phyloP scores from a whole-genome alignment of 306 rosid genomes.

The Quercus glauca region DNA sequence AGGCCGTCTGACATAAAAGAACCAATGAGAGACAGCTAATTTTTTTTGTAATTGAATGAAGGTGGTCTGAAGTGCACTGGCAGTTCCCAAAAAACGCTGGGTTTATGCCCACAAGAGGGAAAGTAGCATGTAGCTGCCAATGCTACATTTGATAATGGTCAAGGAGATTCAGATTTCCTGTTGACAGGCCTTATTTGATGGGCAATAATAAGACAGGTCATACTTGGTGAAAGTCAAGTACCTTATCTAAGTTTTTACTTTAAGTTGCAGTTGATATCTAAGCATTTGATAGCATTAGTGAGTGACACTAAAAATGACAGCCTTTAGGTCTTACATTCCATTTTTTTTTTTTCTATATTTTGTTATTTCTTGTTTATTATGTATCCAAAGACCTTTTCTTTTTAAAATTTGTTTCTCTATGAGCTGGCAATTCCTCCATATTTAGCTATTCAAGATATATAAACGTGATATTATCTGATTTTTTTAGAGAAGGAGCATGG shows the following conservation, averaged over 20 bases:
- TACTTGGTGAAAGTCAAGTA: not conserved
- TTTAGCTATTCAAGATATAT: not conserved
- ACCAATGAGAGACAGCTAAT: not conserved
- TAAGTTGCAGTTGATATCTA: not conserved
- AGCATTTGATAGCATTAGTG: not conserved
- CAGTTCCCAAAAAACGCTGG: not conserved
- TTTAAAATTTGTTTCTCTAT: not conserved
- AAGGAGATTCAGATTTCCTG: not conserved
- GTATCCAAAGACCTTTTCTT: not conserved
- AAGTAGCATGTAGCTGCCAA: not conserved
- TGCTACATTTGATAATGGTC: not conserved
- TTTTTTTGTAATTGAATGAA: not conserved
- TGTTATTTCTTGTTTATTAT: not conserved
- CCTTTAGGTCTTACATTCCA: not conserved
- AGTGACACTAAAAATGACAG: not conserved
- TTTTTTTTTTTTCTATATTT: not conserved
- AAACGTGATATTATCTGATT: slow-evolving; percentile 5
- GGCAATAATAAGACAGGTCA: not conserved
- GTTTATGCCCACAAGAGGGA: not conserved
- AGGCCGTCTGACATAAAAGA: not conserved
- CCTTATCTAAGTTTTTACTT: not conserved
- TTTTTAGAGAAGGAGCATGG: slow-evolving; percentile 77
- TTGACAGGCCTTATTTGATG: not conserved
- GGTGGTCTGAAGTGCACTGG: not conserved
- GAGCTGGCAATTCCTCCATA: not conserved